Conservation (phyloP, 805 yeast genomes). For the Yamadazyma laniorum region DNA sequence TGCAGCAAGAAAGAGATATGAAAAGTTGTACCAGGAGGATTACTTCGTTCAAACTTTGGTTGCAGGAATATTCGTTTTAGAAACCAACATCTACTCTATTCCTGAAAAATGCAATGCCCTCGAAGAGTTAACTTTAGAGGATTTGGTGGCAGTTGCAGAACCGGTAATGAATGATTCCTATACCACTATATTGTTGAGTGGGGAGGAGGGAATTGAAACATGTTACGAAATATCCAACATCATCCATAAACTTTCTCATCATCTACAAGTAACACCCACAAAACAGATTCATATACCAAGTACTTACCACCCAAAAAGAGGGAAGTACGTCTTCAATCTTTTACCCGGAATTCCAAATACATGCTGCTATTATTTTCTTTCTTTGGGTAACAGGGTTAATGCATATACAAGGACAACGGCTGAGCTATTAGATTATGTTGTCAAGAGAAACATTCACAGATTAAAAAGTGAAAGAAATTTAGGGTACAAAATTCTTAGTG, state of each 20-base stretch:
- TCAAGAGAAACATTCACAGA: conserved; percentile 1
- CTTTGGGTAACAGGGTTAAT: conserved; percentile 11
- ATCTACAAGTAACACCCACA: neutral
- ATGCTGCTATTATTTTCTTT: conserved; percentile 7
- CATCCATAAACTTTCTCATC: conserved; percentile 7
- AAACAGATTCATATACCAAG: neutral
- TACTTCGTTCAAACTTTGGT: conserved; percentile 50
- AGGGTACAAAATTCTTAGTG: conserved; percentile 11
- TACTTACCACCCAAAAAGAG: neutral
- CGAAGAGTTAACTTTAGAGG: conserved; percentile 44
- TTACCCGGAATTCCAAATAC: neutral
- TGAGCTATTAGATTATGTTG: conserved; percentile 9
- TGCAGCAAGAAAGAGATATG: conserved; percentile 47
- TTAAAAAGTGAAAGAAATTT: conserved; percentile 7
- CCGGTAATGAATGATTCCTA: conserved; percentile 4
- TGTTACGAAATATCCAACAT: conserved; percentile 4
- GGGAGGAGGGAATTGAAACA: conserved; percentile 7
- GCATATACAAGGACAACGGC: conserved; percentile 5
- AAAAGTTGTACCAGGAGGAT: conserved; percentile 38
- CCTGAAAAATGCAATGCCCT: conserved; percentile 56
- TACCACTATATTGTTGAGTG: conserved; percentile 10
- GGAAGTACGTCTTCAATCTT: conserved; percentile 2
- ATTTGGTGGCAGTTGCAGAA: conserved; percentile 10
- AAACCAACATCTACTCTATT: conserved; percentile 53
- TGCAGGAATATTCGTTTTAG: conserved; percentile 52